Evolutionary conservation across 352 stramenopile genomes (phyloP), one percentile per base, ranked within the genome.

Genomic region (Globisporangium cystogenes): DNA sequence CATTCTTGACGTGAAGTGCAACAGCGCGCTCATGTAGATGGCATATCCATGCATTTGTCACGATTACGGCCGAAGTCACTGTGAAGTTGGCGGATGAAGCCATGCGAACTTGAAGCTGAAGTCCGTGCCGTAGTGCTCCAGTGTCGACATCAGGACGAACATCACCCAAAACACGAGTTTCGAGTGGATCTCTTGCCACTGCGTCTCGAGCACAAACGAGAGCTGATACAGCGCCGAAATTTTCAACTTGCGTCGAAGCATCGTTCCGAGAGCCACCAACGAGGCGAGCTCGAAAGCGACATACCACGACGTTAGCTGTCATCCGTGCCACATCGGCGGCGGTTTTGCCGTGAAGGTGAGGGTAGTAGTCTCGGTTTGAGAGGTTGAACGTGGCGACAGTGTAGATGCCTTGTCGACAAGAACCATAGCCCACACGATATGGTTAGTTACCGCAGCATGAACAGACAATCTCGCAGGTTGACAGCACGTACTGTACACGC

Each of bases 161-260:
- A 61, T 3, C 14, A 68, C 59, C 61, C 56, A 65, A 0, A 68
- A n/a, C 21, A 53, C 59, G 16, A 65, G 57, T 24, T 66, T 62
- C 1, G 57, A 56, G 16, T 69, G 62, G 4, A 65, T 57, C 23
- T 59, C 55, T 2, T 39, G 20, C 56, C 56, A 65, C 40, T 65
- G 57, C 5, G 52, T 63, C 46, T 70, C 63, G 7, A 65, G 50
- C 33, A 70, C 58, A 31, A 70, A 67, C 39, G 53, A 50, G 2
- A 62, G 57, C 10, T 55, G 49, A 18, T 47, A 36, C 1, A 67
- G 57, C 1, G 54, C 44, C 8, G 63, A 70, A 4, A 70, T 15
- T 2, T 24, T 26, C 23, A 67, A 55, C 35, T 56, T 63, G 41
- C 48, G 52, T 10, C 45, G 26, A 37, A 70, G 40, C 10, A 67